These are phyloP conservation scores for Podospora anserina DNA, from an alignment of 495 filamentous ascomycete species.

Conservation along the genomic window DNA sequence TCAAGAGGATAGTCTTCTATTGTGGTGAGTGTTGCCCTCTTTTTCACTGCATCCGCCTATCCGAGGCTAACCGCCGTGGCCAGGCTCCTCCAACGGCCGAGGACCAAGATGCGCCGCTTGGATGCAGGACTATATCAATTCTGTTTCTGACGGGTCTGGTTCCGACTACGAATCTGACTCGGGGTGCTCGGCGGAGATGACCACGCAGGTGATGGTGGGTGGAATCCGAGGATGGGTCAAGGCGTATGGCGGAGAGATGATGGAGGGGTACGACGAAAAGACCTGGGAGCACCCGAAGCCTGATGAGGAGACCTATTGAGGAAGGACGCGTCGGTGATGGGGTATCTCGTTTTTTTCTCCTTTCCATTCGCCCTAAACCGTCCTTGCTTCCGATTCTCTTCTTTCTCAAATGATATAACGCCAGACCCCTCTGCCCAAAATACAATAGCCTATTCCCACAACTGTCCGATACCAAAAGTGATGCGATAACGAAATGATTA, in stretches of 20 bases:
- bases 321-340: conserved; percentile 25
- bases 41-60: conserved; percentile 1
- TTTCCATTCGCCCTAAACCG: neutral
- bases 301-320: neutral
- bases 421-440: conserved; percentile 13
- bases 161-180: conserved; percentile 13
- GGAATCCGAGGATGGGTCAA: conserved; percentile 51
- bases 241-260: conserved; percentile 41
- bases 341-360: conserved; percentile 20
- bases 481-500: conserved; percentile 3
- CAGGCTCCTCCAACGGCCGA: conserved; percentile 44
- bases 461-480: conserved; percentile 6
- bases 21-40: conserved; percentile 38
- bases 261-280: conserved; percentile 48
- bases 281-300: conserved; percentile 40
- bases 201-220: conserved; percentile 45
- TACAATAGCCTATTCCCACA: conserved; percentile 10
- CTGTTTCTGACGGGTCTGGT: conserved; percentile 23
- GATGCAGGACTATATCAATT: conserved; percentile 45
- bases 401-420: conserved; percentile 15
- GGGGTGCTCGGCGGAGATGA: conserved; percentile 20
- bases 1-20: conserved; percentile 48
- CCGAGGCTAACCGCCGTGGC: neutral
- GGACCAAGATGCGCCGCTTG: conserved; percentile 49
- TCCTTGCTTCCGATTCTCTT: conserved; percentile 2